phyloP scores from a whole-genome alignment of 371 early-diverging fungal species.

The Saksenaea oblongispora region DNA sequence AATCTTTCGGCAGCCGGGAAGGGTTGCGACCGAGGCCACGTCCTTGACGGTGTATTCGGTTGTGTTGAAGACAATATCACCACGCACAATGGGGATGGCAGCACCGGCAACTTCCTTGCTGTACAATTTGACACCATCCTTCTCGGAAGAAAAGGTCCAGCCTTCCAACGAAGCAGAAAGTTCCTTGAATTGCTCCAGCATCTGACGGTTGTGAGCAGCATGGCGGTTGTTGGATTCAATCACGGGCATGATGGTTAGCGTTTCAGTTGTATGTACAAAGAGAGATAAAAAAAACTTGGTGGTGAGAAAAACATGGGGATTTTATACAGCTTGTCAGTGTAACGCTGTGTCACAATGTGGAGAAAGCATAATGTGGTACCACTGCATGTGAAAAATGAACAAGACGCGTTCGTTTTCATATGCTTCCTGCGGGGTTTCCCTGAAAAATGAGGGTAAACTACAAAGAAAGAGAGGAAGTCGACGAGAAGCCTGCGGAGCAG shows the following conservation, averaged over 20 bases:
- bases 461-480: neutral
- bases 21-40: constrained; percentile 17
- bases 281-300: neutral
- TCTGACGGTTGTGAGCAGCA: constrained; percentile 24
- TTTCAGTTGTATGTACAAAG: constrained; percentile 26
- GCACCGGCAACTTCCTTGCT: constrained; percentile 9
- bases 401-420: neutral
- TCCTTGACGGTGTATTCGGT: constrained; percentile 18
- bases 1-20: constrained; percentile 18
- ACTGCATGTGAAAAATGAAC: constrained; percentile 1
- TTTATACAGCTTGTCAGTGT: neutral
- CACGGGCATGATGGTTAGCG: constrained; percentile 29
- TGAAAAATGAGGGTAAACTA: neutral
- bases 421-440: neutral
- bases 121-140: constrained; percentile 28
- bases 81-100: constrained; percentile 17
- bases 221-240: constrained; percentile 34
- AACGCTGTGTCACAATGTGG: neutral
- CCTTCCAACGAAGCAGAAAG: constrained; percentile 22
- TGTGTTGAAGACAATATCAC: constrained; percentile 13
- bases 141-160: constrained; percentile 11
- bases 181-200: constrained; percentile 24
- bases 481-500: neutral
- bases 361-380: constrained; percentile 3
- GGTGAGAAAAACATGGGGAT: neutral